phyloP scores from a whole-genome alignment of 1,284 basidiomycete species.

The Tilletia walkeri region DNA sequence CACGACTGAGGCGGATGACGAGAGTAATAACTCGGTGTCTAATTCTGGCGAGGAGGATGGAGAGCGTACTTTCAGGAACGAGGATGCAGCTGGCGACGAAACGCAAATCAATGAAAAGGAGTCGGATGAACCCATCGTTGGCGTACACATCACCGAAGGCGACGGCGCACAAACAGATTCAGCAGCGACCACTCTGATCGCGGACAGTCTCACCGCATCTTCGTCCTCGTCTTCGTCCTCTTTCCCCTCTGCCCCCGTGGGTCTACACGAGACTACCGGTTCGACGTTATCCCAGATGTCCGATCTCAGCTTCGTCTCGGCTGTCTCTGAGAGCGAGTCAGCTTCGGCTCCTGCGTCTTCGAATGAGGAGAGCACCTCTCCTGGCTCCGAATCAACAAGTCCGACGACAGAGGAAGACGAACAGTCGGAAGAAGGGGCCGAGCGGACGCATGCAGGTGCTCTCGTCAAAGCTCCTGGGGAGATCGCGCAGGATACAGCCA shows the following conservation, averaged over 20 bases:
- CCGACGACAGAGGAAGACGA: slow-evolving; percentile 14
- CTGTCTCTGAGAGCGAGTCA: neutral
- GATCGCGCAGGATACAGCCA: neutral
- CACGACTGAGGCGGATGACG: slow-evolving; percentile 18
- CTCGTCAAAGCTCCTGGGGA: too few relatives aligned
- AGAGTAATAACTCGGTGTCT: slow-evolving; percentile 51
- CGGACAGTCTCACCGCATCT: neutral
- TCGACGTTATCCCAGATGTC: neutral
- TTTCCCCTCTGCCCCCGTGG: neutral
- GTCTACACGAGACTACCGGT: neutral
- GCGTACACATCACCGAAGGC: neutral
- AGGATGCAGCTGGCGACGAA: neutral
- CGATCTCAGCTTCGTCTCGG: neutral
- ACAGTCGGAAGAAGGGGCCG: too few relatives aligned
- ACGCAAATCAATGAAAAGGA: neutral
- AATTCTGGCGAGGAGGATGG: slow-evolving; percentile 55
- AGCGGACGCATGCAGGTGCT: too few relatives aligned
- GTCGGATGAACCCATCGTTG: neutral
- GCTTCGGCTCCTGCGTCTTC: neutral
- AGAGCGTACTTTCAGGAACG: slow-evolving; percentile 1
- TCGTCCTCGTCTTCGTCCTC: neutral
- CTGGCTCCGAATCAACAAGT: neutral
- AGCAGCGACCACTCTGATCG: neutral
- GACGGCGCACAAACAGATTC: neutral
- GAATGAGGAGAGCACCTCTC: neutral